A percentile compares a stretch with the other conserved stretches of the same genome.
phyloP scores from a whole-genome alignment of 2,329 filamentous ascomycete species.

The Nothophoma quercina region DNA sequence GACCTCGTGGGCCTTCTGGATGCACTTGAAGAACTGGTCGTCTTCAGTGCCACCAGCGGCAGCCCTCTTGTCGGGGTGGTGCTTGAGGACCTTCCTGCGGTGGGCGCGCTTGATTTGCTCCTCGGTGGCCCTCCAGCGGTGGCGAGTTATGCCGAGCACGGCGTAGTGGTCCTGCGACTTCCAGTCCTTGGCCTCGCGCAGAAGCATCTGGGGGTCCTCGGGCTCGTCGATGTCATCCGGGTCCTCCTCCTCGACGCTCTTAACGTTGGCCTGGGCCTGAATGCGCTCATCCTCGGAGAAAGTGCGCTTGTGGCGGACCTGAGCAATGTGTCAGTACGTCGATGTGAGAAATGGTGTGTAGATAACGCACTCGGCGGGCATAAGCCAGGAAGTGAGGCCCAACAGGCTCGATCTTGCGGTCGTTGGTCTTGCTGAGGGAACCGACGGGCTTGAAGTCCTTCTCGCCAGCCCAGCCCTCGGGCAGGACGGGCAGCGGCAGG shows the following conservation, averaged over 20 bases:
- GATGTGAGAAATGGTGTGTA: background rate
- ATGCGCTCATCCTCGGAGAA: slow-evolving; percentile 99
- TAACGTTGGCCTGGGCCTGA: slow-evolving; percentile 91
- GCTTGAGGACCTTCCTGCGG: slow-evolving; percentile 98
- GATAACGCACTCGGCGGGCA: slow-evolving; percentile 77
- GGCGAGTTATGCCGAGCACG: slow-evolving; percentile 89
- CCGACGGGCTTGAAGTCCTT: slow-evolving; percentile 91
- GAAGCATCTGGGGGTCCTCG: slow-evolving; percentile 91
- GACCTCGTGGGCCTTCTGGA: slow-evolving; percentile 96
- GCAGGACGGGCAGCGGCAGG: slow-evolving; percentile 76
- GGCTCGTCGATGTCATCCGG: slow-evolving; percentile 90
- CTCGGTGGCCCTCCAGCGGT: slow-evolving; percentile 90
- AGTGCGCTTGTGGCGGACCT: slow-evolving; percentile 90
- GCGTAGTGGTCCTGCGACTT: slow-evolving; percentile 99
- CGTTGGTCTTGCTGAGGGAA: slow-evolving; percentile 76
- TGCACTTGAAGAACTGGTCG: slow-evolving; percentile 99
- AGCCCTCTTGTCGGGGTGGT: slow-evolving; percentile 99
- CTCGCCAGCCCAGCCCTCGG: slow-evolving; percentile 82
- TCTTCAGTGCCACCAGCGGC: slow-evolving; percentile 86
- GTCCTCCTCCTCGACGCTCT: slow-evolving; percentile 93
- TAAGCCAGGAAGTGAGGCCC: slow-evolving; percentile 98
- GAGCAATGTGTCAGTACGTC: slow-evolving; percentile 27
- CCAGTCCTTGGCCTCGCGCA: slow-evolving; percentile 98
- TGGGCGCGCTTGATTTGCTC: slow-evolving; percentile 99
- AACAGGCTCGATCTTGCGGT: slow-evolving; percentile 92